phyloP scores from a whole-genome alignment of 139 green algal species.

The Picochlorum sp. region DNA sequence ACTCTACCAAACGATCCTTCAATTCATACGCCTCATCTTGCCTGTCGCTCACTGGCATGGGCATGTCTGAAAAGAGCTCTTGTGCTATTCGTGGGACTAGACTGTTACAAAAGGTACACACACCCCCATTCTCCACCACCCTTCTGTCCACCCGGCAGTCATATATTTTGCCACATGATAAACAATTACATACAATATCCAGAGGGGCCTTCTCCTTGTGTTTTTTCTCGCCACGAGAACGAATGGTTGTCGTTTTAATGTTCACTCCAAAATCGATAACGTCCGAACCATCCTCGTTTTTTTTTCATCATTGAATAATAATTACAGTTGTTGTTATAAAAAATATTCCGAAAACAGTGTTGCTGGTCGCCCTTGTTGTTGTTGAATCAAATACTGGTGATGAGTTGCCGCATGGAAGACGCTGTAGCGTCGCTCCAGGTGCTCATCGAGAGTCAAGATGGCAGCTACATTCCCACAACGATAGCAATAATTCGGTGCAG shows the following conservation, averaged over 20 bases:
- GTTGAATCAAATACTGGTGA: background rate
- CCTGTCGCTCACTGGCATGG: background rate
- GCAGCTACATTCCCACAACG: slow-evolving; percentile 96
- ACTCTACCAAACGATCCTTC: slow-evolving; percentile 41
- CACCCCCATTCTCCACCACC: slow-evolving; percentile 50
- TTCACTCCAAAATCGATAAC: too few species aligned
- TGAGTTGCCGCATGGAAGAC: slow-evolving; percentile 6
- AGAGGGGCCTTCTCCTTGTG: too few species aligned
- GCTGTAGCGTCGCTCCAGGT: slow-evolving; percentile 72
- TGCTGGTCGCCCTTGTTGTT: too few species aligned
- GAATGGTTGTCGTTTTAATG: too few species aligned
- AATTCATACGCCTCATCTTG: background rate
- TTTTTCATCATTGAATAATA: too few species aligned
- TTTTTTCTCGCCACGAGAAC: too few species aligned
- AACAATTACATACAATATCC: slow-evolving; percentile 52
- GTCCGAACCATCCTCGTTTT: too few species aligned
- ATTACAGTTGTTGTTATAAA: too few species aligned
- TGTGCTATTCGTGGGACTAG: too few species aligned
- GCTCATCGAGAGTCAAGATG: slow-evolving; percentile 93
- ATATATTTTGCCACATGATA: slow-evolving; percentile 78
- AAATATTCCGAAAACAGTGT: too few species aligned
- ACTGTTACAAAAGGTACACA: slow-evolving; percentile 59
- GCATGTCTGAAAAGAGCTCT: too few species aligned
- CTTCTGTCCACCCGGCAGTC: slow-evolving; percentile 41
- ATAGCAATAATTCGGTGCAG: slow-evolving; percentile 99